phyloP scores from a whole-genome alignment of 2,329 filamentous ascomycete species.

The Zasmidium angulare region DNA sequence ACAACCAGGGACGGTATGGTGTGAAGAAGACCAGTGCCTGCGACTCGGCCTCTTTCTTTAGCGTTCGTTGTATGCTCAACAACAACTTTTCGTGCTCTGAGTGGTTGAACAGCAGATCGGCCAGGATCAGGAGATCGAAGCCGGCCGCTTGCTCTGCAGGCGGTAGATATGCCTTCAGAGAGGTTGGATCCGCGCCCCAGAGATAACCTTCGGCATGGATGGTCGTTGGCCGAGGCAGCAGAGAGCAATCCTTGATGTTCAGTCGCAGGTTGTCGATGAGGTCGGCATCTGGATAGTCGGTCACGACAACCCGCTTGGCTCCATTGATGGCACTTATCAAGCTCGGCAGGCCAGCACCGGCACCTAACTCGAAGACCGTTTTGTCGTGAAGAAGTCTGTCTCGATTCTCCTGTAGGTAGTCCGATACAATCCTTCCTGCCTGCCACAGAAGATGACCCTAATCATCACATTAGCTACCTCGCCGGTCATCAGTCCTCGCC shows the following conservation, averaged over 20 bases:
- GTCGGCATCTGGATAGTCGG: constrained; percentile 84
- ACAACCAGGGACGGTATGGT: constrained; percentile 87
- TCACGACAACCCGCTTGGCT: constrained; percentile 68
- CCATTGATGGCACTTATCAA: constrained; percentile 73
- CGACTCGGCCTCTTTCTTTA: constrained; percentile 57
- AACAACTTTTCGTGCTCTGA: constrained; percentile 79
- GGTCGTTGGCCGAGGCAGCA: constrained; percentile 37
- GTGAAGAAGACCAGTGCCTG: constrained; percentile 89
- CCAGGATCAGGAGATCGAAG: constrained; percentile 82
- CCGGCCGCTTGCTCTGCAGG: constrained; percentile 35
- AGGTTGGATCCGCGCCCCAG: constrained; percentile 70
- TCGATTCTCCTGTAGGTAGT: constrained; percentile 73
- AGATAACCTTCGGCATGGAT: constrained; percentile 65
- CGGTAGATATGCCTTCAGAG: constrained; percentile 61
- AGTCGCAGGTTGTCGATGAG: constrained; percentile 75
- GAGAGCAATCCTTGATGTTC: constrained; percentile 65
- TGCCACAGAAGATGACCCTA: constrained; percentile 89
- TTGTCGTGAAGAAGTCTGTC: constrained; percentile 59
- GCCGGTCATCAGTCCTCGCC: background rate
- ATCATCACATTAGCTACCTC: constrained; percentile 1
- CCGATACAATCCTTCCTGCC: constrained; percentile 73
- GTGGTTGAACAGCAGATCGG: constrained; percentile 89
- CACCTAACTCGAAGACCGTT: constrained; percentile 84
- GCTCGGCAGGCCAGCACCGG: constrained; percentile 74
- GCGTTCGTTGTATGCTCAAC: constrained; percentile 65